These are phyloP conservation scores for Ambrosiella beaveri DNA, from an alignment of 2,329 filamentous ascomycete genomes.

Conservation along the genomic window DNA sequence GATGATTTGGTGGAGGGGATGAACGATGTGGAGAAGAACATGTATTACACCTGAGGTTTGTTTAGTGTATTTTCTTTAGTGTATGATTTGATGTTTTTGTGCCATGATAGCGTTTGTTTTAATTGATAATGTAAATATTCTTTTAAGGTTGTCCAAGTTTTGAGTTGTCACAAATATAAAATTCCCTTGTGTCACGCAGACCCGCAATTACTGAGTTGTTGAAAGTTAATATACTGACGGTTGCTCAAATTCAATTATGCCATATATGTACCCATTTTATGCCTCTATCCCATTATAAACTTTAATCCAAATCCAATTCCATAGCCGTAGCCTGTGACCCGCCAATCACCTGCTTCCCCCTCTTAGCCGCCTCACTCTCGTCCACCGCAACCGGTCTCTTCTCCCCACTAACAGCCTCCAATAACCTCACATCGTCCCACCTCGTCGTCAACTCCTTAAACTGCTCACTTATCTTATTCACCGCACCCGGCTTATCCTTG, in stretches of 20 bases:
- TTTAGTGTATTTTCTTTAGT: not conserved
- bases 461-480: slow-evolving; percentile 6
- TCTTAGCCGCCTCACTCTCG: not conserved
- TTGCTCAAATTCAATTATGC: not conserved
- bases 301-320: slow-evolving; percentile 5
- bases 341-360: slow-evolving; percentile 1
- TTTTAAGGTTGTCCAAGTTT: not conserved
- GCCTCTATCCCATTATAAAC: not conserved
- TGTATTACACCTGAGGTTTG: not conserved
- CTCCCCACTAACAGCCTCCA: slow-evolving; percentile 11
- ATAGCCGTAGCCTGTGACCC: slow-evolving; percentile 1
- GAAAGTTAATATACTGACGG: not conserved
- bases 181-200: not conserved
- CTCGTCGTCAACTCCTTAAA: slow-evolving; percentile 7
- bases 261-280: not conserved
- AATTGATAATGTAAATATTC: not conserved
- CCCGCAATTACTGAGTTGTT: not conserved
- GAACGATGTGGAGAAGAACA: not conserved
- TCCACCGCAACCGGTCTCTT: slow-evolving; percentile 7
- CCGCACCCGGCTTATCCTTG: slow-evolving; percentile 13
- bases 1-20: not conserved
- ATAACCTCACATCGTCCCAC: slow-evolving; percentile 11
- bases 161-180: not conserved
- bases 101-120: not conserved
- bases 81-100: not conserved